phyloP scores from a whole-genome alignment of 2,329 filamentous ascomycete genomes.

The Thelonectria olida region DNA sequence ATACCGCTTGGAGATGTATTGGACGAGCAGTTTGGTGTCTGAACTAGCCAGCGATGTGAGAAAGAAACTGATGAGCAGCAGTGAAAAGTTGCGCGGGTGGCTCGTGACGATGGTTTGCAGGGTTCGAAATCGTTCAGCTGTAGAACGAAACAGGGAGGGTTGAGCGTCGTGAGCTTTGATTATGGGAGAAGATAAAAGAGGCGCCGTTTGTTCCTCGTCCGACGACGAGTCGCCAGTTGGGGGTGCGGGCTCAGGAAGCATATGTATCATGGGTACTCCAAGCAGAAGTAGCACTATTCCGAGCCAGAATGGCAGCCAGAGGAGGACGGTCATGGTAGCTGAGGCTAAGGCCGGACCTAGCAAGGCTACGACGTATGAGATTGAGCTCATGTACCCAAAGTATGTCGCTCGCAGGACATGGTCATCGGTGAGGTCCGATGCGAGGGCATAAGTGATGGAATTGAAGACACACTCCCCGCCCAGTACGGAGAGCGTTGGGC shows the following conservation, averaged over 20 bases:
- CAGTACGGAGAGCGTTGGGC: conserved; percentile 54
- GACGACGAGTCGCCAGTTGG: background rate
- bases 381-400: conserved; percentile 60
- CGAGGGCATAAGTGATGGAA: conserved; percentile 57
- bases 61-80: conserved; percentile 56
- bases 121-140: conserved; percentile 32
- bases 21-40: conserved; percentile 59
- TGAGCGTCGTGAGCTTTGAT: conserved; percentile 47
- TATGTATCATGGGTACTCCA: conserved; percentile 26
- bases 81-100: conserved; percentile 52
- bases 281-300: conserved; percentile 28
- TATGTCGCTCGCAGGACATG: conserved; percentile 56
- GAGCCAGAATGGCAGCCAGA: conserved; percentile 54
- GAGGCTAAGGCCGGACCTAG: conserved; percentile 58
- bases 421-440: conserved; percentile 55
- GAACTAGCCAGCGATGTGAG: conserved; percentile 60
- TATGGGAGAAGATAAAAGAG: conserved; percentile 50
- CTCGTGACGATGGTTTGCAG: conserved; percentile 47
- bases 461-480: conserved; percentile 62
- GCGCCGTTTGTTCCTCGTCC: conserved; percentile 47
- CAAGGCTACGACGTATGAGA: conserved; percentile 57
- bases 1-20: conserved; percentile 61
- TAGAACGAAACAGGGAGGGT: conserved; percentile 27
- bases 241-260: conserved; percentile 15
- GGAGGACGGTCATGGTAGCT: conserved; percentile 52